Conservation (phyloP, 257 asterid genomes). For the Solanum tarapatanum region DNA sequence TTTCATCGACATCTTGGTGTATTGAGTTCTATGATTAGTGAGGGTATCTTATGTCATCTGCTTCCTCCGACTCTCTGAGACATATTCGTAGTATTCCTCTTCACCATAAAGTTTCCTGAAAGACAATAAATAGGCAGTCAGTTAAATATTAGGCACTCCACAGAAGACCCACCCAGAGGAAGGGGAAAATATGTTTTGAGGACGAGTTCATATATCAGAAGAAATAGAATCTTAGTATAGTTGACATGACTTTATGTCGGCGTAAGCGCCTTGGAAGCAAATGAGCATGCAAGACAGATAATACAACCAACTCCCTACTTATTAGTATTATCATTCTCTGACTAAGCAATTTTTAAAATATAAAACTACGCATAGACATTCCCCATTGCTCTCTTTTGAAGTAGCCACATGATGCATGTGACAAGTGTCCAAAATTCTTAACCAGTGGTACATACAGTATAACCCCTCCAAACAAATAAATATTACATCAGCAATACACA, state of each 20-base stretch:
- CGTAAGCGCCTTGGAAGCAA: not conserved
- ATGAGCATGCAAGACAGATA: not conserved
- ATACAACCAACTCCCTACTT: not conserved
- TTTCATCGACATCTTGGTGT: not conserved
- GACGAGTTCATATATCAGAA: not conserved
- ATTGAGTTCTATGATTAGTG: not conserved
- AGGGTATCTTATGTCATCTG: slow-evolving; percentile 7
- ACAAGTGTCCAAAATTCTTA: not conserved
- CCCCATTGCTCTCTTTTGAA: not conserved
- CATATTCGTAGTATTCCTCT: slow-evolving; percentile 43
- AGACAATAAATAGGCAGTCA: not conserved
- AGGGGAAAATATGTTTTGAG: not conserved
- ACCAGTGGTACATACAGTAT: not conserved
- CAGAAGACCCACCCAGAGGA: not conserved
- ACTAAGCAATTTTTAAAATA: not conserved
- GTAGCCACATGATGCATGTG: not conserved
- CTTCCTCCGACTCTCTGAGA: slow-evolving; percentile 26
- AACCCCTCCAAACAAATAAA: not conserved
- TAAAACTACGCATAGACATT: not conserved
- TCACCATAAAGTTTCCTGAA: slow-evolving; percentile 63
- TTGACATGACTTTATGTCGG: not conserved
- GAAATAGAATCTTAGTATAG: not conserved
- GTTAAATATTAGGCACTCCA: not conserved
- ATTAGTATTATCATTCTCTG: not conserved
- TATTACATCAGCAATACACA: not conserved